Evolutionary conservation across 306 rosid genomes (phyloP).

Genomic region (Delonix regia): DNA sequence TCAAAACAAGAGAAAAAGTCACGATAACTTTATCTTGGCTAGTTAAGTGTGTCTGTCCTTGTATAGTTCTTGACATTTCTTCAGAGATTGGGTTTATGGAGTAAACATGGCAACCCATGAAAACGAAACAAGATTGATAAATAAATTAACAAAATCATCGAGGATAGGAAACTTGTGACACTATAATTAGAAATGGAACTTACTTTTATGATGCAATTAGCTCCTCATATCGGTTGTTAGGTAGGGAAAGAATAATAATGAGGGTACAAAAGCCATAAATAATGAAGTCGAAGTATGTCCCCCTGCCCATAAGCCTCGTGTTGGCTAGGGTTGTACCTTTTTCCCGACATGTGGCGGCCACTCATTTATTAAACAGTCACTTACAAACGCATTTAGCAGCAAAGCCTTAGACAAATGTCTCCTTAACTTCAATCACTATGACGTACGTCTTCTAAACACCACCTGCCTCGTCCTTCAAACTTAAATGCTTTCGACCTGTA

Average conservation of each 20-base stretch:
- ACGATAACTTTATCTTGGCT: background rate
- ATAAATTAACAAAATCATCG: background rate
- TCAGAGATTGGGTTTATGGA: background rate
- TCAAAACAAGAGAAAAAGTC: background rate
- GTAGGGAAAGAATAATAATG: slow-evolving; percentile 25
- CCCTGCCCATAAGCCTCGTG: slow-evolving; percentile 42
- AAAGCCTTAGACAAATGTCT: background rate
- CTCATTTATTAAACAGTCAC: slow-evolving; percentile 31
- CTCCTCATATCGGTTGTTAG: slow-evolving; percentile 9
- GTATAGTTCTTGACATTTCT: background rate
- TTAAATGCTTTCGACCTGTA: background rate
- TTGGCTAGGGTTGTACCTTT: slow-evolving; percentile 39
- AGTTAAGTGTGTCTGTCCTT: background rate
- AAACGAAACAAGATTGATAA: background rate
- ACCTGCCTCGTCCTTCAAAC: background rate
- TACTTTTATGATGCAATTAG: background rate
- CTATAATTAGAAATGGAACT: background rate
- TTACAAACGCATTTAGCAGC: background rate
- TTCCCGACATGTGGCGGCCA: slow-evolving; percentile 55
- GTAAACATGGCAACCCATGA: background rate
- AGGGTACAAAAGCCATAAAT: slow-evolving; percentile 29
- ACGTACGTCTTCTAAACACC: background rate
- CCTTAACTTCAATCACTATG: background rate
- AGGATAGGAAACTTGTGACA: slow-evolving; percentile 3
- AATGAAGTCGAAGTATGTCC: slow-evolving; percentile 40